Conservation (phyloP, 1,139 yeast species). For the Blastobotrys persicus region DNA sequence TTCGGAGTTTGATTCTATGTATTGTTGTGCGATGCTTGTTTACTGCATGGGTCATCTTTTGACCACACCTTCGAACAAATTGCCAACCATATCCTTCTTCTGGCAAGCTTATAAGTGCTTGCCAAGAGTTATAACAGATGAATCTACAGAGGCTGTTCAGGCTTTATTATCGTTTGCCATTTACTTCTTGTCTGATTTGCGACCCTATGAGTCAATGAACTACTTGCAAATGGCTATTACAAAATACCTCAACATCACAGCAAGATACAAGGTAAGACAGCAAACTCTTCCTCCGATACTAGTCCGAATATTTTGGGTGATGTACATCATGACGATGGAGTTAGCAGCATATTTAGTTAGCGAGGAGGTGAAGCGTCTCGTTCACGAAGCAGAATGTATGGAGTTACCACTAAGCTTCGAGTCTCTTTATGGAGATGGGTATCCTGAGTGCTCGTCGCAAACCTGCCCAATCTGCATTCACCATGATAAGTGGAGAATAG, state of each 20-base stretch:
- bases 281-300: neutral
- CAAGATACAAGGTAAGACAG: neutral
- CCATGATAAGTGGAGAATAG: neutral
- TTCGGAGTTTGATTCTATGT: neutral
- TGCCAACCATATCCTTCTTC: neutral
- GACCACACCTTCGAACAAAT: neutral
- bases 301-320: neutral
- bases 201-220: neutral
- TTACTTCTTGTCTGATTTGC: neutral
- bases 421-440: neutral
- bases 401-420: neutral
- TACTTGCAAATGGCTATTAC: neutral
- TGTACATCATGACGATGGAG: neutral
- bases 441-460: neutral
- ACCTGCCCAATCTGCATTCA: neutral
- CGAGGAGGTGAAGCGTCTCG: neutral
- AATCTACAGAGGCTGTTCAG: neutral
- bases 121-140: neutral
- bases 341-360: neutral
- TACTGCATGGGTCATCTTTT: neutral
- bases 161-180: neutral
- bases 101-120: neutral
- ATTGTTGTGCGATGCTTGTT: neutral
- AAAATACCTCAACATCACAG: neutral
- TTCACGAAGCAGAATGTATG: neutral